phyloP scores from a whole-genome alignment of 805 yeast species.

The Lachancea sp. region DNA sequence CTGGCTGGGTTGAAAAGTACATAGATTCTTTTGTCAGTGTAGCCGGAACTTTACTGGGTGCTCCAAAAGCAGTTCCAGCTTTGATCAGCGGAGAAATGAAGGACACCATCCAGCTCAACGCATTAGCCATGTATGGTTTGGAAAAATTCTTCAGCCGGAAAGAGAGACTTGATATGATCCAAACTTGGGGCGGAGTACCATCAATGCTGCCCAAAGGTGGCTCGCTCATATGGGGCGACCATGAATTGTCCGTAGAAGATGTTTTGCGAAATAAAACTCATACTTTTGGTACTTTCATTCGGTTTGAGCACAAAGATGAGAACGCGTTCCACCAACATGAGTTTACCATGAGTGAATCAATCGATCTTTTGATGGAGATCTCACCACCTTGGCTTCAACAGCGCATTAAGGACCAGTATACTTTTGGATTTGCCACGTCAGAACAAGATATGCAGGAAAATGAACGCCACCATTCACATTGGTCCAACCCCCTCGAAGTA shows the following conservation, averaged over 20 bases:
- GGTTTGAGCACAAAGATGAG: conserved; percentile 36
- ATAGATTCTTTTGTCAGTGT: conserved; percentile 79
- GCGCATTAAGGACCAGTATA: conserved; percentile 63
- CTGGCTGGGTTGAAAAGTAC: conserved; percentile 78
- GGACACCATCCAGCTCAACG: conserved; percentile 91
- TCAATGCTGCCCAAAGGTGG: conserved; percentile 98
- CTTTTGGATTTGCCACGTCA: conserved; percentile 67
- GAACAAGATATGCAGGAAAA: conserved; percentile 54
- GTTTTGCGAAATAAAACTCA: conserved; percentile 28
- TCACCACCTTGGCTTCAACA: conserved; percentile 73
- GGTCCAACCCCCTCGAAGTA: conserved; percentile 94
- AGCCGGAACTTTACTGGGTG: conserved; percentile 85
- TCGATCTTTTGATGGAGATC: conserved; percentile 55
- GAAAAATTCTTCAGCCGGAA: conserved; percentile 88
- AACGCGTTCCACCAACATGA: conserved; percentile 33
- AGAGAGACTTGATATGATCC: conserved; percentile 80
- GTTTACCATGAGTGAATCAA: conserved; percentile 59
- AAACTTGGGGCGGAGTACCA: conserved; percentile 75
- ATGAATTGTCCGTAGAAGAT: conserved; percentile 68
- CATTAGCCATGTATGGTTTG: conserved; percentile 86
- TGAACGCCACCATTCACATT: conserved; percentile 65
- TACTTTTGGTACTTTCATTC: conserved; percentile 68
- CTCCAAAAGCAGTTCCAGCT: conserved; percentile 91
- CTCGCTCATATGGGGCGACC: conserved; percentile 77
- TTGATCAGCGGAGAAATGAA: conserved; percentile 96